Conservation (phyloP, 2,329 filamentous ascomycete genomes). For the Fusarium chuoi region DNA sequence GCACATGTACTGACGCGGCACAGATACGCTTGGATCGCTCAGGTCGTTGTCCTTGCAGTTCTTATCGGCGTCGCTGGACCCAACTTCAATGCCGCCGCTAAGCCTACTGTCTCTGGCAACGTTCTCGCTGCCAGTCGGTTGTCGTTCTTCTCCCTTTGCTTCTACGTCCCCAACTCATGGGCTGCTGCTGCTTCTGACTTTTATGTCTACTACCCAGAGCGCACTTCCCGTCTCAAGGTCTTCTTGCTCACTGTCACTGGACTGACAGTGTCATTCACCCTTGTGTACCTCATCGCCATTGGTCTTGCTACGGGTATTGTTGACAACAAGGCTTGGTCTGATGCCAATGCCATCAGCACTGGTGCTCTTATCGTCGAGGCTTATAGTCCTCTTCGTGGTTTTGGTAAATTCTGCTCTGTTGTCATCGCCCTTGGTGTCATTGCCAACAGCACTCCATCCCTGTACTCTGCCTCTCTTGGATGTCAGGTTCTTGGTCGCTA, state of each 20-base stretch:
- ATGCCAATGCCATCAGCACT: slow-evolving; percentile 61
- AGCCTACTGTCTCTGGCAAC: slow-evolving; percentile 68
- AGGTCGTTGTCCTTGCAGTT: slow-evolving; percentile 80
- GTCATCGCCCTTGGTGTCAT: slow-evolving; percentile 64
- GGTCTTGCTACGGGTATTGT: slow-evolving; percentile 63
- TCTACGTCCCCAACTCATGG: slow-evolving; percentile 67
- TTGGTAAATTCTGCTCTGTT: slow-evolving; percentile 67
- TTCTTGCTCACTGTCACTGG: slow-evolving; percentile 77
- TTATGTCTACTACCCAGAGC: slow-evolving; percentile 78
- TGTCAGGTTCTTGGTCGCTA: slow-evolving; percentile 68
- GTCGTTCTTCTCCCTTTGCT: slow-evolving; percentile 76
- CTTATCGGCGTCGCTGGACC: slow-evolving; percentile 72
- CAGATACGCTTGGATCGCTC: slow-evolving; percentile 62
- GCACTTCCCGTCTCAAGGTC: slow-evolving; percentile 67
- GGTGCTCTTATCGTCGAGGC: slow-evolving; percentile 68
- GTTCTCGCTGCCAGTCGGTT: slow-evolving; percentile 69
- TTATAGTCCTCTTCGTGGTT: slow-evolving; percentile 62
- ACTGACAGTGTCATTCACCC: slow-evolving; percentile 68
- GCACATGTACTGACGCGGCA: not conserved
- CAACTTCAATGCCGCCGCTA: slow-evolving; percentile 72
- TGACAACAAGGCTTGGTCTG: slow-evolving; percentile 60
- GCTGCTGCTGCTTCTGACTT: slow-evolving; percentile 80
- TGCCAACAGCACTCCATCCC: slow-evolving; percentile 65
- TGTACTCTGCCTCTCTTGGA: slow-evolving; percentile 68
- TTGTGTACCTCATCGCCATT: slow-evolving; percentile 73